Percentiles rank a stretch among this genome's conserved stretches.
These are phyloP conservation scores for Wallacemonas sp. DNA, from an alignment of 208 protist species.

Conservation along the genomic window DNA sequence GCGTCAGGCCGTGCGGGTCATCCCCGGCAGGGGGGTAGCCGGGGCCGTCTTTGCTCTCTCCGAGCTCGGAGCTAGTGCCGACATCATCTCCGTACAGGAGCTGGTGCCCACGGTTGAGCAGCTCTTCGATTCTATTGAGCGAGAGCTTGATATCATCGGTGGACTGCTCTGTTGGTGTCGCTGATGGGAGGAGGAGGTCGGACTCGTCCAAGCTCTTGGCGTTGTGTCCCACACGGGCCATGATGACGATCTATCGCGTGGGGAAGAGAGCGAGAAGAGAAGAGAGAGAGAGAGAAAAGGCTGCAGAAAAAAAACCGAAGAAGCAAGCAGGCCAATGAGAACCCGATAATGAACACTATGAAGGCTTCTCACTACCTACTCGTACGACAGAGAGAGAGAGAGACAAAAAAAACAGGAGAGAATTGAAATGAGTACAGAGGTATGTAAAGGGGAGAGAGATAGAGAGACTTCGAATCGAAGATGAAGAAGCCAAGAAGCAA, in stretches of 20 bases:
- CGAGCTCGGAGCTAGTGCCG: not conserved
- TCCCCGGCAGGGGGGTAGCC: not conserved
- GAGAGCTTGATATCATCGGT: conserved; percentile 46
- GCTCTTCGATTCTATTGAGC: conserved; percentile 52
- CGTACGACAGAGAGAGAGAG: not conserved
- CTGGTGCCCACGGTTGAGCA: conserved; percentile 48
- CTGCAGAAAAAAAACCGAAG: not conserved
- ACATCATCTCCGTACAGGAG: conserved; percentile 49
- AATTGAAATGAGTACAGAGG: too few species aligned
- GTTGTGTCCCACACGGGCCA: conserved; percentile 3
- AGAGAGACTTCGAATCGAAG: too few species aligned
- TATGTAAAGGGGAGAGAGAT: not conserved
- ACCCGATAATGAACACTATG: not conserved
- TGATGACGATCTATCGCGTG: not conserved
- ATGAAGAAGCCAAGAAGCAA: too few species aligned
- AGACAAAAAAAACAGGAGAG: not conserved
- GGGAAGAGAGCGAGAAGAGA: not conserved
- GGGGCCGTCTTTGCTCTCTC: not conserved
- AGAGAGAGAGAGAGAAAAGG: not conserved
- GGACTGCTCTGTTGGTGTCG: conserved; percentile 15
- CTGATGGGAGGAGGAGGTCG: conserved; percentile 1
- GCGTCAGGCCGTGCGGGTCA: not conserved
- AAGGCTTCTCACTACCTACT: not conserved
- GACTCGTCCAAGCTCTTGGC: conserved; percentile 11
- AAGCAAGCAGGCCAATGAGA: not conserved